Percentiles rank a stretch among this genome's conserved stretches.
These are phyloP conservation scores for Plasmodium gallinaceum DNA, from an alignment of 169 alveolate species.

Conservation along the genomic window DNA sequence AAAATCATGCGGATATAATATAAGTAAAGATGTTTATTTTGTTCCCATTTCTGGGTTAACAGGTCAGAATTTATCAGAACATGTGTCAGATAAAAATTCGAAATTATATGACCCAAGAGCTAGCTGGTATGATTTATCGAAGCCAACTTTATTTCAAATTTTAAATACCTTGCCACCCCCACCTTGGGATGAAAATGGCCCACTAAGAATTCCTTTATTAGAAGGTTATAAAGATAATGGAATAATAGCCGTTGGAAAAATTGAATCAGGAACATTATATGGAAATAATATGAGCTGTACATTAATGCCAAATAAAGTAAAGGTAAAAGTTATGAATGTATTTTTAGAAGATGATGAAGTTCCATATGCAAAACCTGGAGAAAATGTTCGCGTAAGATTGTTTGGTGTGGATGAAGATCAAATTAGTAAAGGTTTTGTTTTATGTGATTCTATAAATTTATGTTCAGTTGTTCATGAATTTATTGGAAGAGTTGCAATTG, in stretches of 20 bases:
- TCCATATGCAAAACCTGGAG: conserved; percentile 93
- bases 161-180: conserved; percentile 85
- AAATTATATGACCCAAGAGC: conserved; percentile 79
- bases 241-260: conserved; percentile 93
- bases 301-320: conserved; percentile 91
- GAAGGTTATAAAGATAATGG: conserved; percentile 95
- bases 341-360: conserved; percentile 91
- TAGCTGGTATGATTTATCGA: conserved; percentile 84
- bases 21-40: conserved; percentile 91
- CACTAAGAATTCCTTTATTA: conserved; percentile 92
- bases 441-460: conserved; percentile 93
- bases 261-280: conserved; percentile 89
- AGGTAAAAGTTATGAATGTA: conserved; percentile 89
- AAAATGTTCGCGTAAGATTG: conserved; percentile 91
- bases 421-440: conserved; percentile 95
- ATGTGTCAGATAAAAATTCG: conserved; percentile 81
- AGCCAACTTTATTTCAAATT: conserved; percentile 91
- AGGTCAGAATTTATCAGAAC: conserved; percentile 95
- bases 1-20: conserved; percentile 92
- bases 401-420: conserved; percentile 94
- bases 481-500: conserved; percentile 91
- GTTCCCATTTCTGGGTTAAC: conserved; percentile 98
- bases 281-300: conserved; percentile 87
- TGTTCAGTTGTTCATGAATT: conserved; percentile 94
- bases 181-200: conserved; percentile 87